Base-by-base conservation (phyloP, 129 eudicot species). In the Saussurea involucrata region DNA sequence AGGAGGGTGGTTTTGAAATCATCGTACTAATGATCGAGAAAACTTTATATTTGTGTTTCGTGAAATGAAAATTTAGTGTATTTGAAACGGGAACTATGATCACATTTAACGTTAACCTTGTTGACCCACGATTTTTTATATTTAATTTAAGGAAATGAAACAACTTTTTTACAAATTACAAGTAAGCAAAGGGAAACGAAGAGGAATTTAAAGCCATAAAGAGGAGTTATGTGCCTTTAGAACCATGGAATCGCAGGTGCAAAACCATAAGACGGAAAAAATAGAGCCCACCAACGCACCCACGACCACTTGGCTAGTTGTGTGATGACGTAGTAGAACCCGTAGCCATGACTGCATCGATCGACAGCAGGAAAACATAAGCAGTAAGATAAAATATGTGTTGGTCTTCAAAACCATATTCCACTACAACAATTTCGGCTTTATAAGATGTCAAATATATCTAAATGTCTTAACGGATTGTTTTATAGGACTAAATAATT, bases 311-410 rank as follows among this genome's bases (percentile, higher is more conserved):
- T 92, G 99, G 88, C 86, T 73, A 44, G 80, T 64, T 8, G 95
- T 92, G 71, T 95, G 96, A 75, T 84, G 75, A 6, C 79, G 78
- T 55, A 90, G 91, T 29, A 90, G 82, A 42, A 95, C 88, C 70
- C 97, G 88, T 65, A 95, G 82, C 95, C 99, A 95, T 64, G 97
- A 66, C 99, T 95, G 93, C 85, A 82, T 15, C 9, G 49, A 68
- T 49, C 13, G 22, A 69, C 8, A 49, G 20, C 27, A 49, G 66
- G 29, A 53, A 49, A 49, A 76, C 17, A 49, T 49, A 24, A 65
- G 46, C 40, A 75, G 5, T 21, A 64, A 2, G 15, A 25, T 27
- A 5, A 25, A 40, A 17, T 73, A 28, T 33, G 21, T 22, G 33
- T 17, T 57, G 33, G 13, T 1, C 22, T 29, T 25, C 5, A 71